phyloP scores from a whole-genome alignment of 495 filamentous ascomycete genomes.

The Annulohypoxylon moriforme region DNA sequence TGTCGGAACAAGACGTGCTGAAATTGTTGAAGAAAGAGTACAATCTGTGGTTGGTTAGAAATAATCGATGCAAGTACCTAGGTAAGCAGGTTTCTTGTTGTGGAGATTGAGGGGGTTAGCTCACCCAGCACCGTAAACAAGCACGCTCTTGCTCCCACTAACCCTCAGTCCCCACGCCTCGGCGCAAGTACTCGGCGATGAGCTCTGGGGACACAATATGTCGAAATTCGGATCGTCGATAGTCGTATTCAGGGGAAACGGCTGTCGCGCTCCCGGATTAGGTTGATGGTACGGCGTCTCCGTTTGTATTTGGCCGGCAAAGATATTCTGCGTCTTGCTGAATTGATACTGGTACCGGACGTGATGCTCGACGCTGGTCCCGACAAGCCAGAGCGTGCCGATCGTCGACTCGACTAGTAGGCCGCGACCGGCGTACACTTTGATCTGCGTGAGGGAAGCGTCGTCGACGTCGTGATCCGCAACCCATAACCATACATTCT shows the following conservation, averaged over 20 bases:
- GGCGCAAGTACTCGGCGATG: slow-evolving; percentile 50
- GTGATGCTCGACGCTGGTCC: slow-evolving; percentile 73
- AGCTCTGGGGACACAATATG: slow-evolving; percentile 45
- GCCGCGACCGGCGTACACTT: slow-evolving; percentile 75
- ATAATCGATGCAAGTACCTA: no score
- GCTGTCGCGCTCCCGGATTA: slow-evolving; percentile 76
- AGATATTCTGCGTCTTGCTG: slow-evolving; percentile 69
- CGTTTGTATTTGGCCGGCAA: slow-evolving; percentile 80
- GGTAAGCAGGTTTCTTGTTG: no score
- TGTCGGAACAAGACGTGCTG: slow-evolving; percentile 49
- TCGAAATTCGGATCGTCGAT: slow-evolving; percentile 80
- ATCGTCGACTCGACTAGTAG: slow-evolving; percentile 67
- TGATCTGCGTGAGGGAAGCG: slow-evolving; percentile 67
- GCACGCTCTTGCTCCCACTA: slow-evolving; percentile 63
- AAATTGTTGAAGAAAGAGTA: slow-evolving; percentile 71
- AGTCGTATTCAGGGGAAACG: slow-evolving; percentile 67
- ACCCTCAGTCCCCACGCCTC: slow-evolving; percentile 67
- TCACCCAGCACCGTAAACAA: slow-evolving; percentile 73
- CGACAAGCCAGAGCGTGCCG: slow-evolving; percentile 69
- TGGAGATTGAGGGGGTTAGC: not conserved
- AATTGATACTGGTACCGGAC: slow-evolving; percentile 84
- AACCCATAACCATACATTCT: slow-evolving; percentile 77
- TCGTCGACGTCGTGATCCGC: slow-evolving; percentile 81
- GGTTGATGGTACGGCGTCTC: slow-evolving; percentile 76
- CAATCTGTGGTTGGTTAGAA: slow-evolving; percentile 52